These are phyloP conservation scores for Podaxis sp. DNA, from an alignment of 768 basidiomycete species.

Conservation along the genomic window DNA sequence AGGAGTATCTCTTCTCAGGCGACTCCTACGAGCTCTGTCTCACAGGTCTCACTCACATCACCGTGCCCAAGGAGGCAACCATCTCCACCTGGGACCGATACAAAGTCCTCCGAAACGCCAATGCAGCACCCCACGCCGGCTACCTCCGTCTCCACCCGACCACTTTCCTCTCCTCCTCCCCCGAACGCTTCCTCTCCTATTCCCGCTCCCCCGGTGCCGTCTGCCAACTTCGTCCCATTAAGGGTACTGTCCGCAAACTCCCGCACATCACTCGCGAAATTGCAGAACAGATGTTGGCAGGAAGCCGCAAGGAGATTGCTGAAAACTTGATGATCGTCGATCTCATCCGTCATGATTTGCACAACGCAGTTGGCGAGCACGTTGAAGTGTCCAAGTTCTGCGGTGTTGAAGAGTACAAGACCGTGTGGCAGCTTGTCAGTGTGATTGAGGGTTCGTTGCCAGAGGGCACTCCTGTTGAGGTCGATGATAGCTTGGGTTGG, in stretches of 20 bases:
- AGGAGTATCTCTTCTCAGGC: constrained; percentile 73
- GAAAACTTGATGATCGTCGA: constrained; percentile 99
- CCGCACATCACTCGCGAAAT: constrained; percentile 58
- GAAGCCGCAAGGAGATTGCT: constrained; percentile 84
- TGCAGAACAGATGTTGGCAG: constrained; percentile 56
- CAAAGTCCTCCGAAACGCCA: constrained; percentile 63
- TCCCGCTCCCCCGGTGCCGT: constrained; percentile 55
- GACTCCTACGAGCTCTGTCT: constrained; percentile 94
- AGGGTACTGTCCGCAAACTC: constrained; percentile 81
- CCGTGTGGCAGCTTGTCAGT: constrained; percentile 93
- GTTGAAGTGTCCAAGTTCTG: constrained; percentile 87
- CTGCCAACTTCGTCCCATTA: constrained; percentile 91
- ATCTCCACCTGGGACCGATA: constrained; percentile 64
- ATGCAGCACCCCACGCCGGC: constrained; percentile 87
- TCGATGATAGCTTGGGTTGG: constrained; percentile 62
- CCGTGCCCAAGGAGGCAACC: constrained; percentile 33
- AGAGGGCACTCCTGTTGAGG: constrained; percentile 25
- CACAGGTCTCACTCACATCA: constrained; percentile 67
- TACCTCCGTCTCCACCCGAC: constrained; percentile 77
- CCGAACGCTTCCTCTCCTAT: constrained; percentile 87
- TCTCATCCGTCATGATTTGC: constrained; percentile 89
- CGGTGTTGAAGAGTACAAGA: constrained; percentile 85
- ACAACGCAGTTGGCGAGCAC: constrained; percentile 75
- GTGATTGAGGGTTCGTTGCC: constrained; percentile 75
- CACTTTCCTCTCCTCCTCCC: constrained; percentile 80